Conservation (phyloP, 2,329 filamentous ascomycete species). For the Diaporthe destruens region DNA sequence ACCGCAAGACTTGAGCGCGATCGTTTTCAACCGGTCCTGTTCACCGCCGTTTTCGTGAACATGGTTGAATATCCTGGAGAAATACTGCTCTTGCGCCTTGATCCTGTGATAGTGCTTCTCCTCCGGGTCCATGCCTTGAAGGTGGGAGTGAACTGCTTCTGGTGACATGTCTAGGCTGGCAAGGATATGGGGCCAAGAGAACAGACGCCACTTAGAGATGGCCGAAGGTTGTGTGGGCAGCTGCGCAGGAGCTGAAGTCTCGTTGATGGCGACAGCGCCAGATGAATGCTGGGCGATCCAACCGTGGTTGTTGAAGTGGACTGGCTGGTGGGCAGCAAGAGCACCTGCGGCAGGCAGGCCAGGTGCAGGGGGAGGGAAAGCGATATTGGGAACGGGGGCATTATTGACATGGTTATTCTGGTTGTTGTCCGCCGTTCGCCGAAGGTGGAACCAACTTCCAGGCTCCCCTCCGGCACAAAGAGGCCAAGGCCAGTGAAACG, state of each 20-base stretch:
- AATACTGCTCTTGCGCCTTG: slow-evolving; percentile 30
- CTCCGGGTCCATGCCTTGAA: background rate
- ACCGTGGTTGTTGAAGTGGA: too few relatives aligned
- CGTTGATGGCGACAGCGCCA: slow-evolving; percentile 9
- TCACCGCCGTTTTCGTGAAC: slow-evolving; percentile 46
- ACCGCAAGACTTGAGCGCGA: slow-evolving; percentile 72
- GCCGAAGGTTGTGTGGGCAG: background rate
- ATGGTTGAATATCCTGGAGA: slow-evolving; percentile 44
- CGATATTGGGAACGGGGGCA: background rate
- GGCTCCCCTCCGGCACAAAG: slow-evolving; percentile 41
- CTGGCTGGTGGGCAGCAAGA: too few relatives aligned
- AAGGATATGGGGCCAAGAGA: slow-evolving; percentile 58
- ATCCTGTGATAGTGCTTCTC: background rate
- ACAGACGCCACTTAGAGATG: slow-evolving; percentile 45
- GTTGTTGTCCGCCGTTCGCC: slow-evolving; percentile 7
- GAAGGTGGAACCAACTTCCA: slow-evolving; percentile 38
- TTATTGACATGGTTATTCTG: slow-evolving; percentile 9
- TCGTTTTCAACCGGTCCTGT: slow-evolving; percentile 50
- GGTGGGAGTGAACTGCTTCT: slow-evolving; percentile 38
- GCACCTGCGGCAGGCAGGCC: too few relatives aligned
- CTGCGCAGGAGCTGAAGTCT: slow-evolving; percentile 4
- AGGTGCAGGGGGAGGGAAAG: background rate
- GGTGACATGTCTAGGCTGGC: slow-evolving; percentile 56
- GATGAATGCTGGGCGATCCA: slow-evolving; percentile 6
- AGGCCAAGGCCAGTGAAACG: slow-evolving; percentile 44